A percentile compares a stretch with the other conserved stretches of the same genome.
phyloP scores from a whole-genome alignment of 1,284 basidiomycete genomes.

The Trichosporon coremiiforme region DNA sequence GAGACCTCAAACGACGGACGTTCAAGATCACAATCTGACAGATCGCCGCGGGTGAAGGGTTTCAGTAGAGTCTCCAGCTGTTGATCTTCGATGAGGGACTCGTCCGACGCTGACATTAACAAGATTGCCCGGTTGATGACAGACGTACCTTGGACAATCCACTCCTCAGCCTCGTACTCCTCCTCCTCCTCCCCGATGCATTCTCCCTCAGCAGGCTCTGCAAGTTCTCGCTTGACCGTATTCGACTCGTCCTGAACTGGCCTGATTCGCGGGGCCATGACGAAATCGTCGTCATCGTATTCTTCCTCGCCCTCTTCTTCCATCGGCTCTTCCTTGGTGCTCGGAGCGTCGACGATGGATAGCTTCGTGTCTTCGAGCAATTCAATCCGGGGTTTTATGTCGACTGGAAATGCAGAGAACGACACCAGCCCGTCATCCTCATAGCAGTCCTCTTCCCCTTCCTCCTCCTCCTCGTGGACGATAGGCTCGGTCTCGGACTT shows the following conservation, averaged over 20 bases:
- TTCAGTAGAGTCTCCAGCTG: background rate
- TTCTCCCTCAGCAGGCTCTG: background rate
- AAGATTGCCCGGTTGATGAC: background rate
- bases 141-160: background rate
- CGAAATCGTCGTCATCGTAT: background rate
- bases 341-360: background rate
- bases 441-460: slow-evolving; percentile 18
- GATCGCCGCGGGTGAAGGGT: background rate
- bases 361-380: background rate
- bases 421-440: background rate
- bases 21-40: background rate
- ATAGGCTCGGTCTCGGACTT: too few relatives aligned
- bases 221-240: background rate
- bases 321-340: background rate
- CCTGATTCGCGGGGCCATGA: background rate
- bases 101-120: background rate
- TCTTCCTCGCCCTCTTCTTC: slow-evolving; percentile 24
- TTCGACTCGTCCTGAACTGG: background rate
- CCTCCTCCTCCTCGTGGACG: background rate
- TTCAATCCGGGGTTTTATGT: background rate
- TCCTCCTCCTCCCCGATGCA: slow-evolving; percentile 34
- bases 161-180: slow-evolving; percentile 30
- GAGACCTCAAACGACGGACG: slow-evolving; percentile 37
- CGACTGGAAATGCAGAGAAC: background rate
- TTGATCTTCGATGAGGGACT: background rate